These are phyloP conservation scores for Punctularia strigosozonata DNA, from an alignment of 768 basidiomycete species.

Conservation along the genomic window DNA sequence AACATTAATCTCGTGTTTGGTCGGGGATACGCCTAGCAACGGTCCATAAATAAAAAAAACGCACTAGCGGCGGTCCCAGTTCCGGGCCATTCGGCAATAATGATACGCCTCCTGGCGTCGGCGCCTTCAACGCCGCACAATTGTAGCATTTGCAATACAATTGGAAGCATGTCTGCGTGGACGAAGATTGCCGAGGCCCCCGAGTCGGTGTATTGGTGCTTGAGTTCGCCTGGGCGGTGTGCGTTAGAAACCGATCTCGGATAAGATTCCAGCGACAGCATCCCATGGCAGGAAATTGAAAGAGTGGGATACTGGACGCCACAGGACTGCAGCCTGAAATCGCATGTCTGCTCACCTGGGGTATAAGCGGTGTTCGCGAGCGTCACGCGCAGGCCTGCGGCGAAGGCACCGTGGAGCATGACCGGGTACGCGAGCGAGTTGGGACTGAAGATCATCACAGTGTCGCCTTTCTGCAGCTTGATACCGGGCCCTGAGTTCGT, in stretches of 20 bases:
- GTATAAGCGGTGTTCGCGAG: conserved; percentile 69
- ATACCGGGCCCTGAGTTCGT: too few species aligned
- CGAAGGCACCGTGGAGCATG: conserved; percentile 33
- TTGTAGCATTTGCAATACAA: conserved; percentile 46
- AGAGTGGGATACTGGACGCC: too few species aligned
- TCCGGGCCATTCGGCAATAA: conserved; percentile 33
- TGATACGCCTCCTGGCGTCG: conserved; percentile 40
- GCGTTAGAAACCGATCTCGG: too few species aligned
- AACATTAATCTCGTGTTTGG: too few species aligned
- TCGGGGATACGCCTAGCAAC: too few species aligned
- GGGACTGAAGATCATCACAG: conserved; percentile 53
- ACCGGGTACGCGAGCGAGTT: conserved; percentile 53
- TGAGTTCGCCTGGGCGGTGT: conserved; percentile 30
- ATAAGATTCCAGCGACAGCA: too few species aligned
- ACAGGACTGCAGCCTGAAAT: too few species aligned
- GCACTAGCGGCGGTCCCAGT: too few species aligned
- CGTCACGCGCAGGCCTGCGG: conserved; percentile 58
- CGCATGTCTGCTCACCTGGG: conserved; percentile 48
- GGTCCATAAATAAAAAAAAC: too few species aligned
- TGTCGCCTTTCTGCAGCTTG: conserved; percentile 35
- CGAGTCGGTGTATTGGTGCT: conserved; percentile 61
- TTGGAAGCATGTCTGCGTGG: conserved; percentile 45
- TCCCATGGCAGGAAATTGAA: too few species aligned
- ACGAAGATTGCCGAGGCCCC: conserved; percentile 51
- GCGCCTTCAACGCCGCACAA: conserved; percentile 28